A percentile compares a stretch with the other conserved stretches of the same genome.
Conservation (phyloP, 176 grass and related monocot species). For the Paspalum notatum region DNA sequence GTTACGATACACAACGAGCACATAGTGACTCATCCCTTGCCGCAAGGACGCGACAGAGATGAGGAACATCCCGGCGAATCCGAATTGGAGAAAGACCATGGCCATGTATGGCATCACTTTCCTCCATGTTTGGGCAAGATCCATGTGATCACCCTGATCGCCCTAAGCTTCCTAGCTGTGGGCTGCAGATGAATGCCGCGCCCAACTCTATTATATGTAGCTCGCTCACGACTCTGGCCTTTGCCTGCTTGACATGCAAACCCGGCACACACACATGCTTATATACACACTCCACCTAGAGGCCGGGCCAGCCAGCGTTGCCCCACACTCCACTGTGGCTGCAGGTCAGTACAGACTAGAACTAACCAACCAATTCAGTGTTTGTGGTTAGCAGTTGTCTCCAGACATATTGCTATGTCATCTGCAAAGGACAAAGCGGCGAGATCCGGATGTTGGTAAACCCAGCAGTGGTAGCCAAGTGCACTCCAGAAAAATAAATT, state of each 20-base stretch:
- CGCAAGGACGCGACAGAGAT: slow-evolving; percentile 73
- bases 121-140: slow-evolving; percentile 55
- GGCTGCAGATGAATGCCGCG: slow-evolving; percentile 16
- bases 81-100: slow-evolving; percentile 91
- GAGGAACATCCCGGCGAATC: slow-evolving; percentile 72
- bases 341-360: not conserved
- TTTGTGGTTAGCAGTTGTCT: not conserved
- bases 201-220: not conserved
- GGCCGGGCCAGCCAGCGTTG: not conserved
- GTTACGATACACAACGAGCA: slow-evolving; percentile 94
- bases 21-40: slow-evolving; percentile 91
- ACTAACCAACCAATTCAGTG: not conserved
- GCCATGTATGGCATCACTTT: slow-evolving; percentile 74
- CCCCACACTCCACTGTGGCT: slow-evolving; percentile 16
- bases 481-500: too few species aligned
- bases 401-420: not conserved
- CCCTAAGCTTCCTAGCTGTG: not conserved
- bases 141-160: slow-evolving; percentile 49
- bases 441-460: not conserved
- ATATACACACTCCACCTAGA: slow-evolving; percentile 34
- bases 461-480: too few species aligned
- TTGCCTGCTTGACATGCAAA: slow-evolving; percentile 32
- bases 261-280: slow-evolving; percentile 4
- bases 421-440: not conserved
- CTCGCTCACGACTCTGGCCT: slow-evolving; percentile 29